These are phyloP conservation scores for Pistacia integerrima DNA, from an alignment of 345 rosid genomes.

Conservation along the genomic window DNA sequence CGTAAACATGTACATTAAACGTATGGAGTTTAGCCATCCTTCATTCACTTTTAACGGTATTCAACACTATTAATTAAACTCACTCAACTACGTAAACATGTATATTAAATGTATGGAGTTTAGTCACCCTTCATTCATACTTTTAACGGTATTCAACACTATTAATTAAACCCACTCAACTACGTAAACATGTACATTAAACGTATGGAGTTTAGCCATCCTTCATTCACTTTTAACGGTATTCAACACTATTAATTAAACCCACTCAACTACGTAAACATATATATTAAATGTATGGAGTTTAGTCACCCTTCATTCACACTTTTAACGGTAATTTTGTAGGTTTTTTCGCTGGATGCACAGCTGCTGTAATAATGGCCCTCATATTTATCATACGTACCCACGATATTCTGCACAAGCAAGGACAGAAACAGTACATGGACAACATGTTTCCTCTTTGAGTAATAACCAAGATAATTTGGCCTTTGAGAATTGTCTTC, in stretches of 20 bases:
- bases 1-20: too few species aligned
- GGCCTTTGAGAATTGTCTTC: neutral
- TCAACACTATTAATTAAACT: too few species aligned
- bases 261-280: too few species aligned
- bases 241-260: too few species aligned
- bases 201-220: too few species aligned
- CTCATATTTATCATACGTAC: conserved; percentile 41
- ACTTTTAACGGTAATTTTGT: conserved; percentile 14
- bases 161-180: too few species aligned
- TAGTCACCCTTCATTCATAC: neutral
- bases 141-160: too few species aligned
- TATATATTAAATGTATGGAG: too few species aligned
- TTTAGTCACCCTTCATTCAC: neutral
- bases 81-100: too few species aligned
- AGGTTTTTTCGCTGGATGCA: conserved; percentile 65
- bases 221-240: neutral
- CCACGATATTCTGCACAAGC: conserved; percentile 30
- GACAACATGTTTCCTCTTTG: conserved; percentile 66
- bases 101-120: too few species aligned
- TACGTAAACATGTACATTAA: too few species aligned
- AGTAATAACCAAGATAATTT: conserved; percentile 29
- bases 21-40: too few species aligned
- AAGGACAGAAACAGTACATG: conserved; percentile 46
- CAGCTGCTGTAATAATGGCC: conserved; percentile 49
- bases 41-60: neutral